Base-by-base conservation (phyloP, 345 rosid genomes). In the Luvunga scandens region DNA sequence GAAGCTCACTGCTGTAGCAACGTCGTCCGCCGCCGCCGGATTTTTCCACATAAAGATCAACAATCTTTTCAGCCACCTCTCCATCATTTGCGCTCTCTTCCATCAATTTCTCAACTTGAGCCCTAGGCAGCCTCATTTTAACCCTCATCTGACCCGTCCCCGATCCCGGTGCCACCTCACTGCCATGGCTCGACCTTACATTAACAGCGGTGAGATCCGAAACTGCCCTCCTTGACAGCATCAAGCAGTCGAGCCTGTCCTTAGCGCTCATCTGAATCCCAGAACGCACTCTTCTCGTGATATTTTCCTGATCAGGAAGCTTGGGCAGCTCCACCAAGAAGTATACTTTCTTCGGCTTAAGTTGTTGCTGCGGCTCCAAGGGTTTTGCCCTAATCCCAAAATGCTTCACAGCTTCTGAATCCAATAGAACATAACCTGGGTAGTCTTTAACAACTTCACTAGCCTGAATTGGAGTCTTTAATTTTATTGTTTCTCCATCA, bases 241-340 rank as follows among this genome's bases (percentile, higher is more conserved):
- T 94, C 73, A 96, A 84, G 73, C 81, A 85, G 76, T 96, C 99
- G 19, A 96, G 85, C 87, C 99, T 63, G 72, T 96, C 99, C 85
- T 90, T 92, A 7, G 99, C 99, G 21, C 89, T 87, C 84, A 96
- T 86, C 75, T 85, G 89, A 9, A 96, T 86, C 5, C 90, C 98
- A 0, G 99, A 96, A 72, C 86, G 86, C 4, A 84, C 98, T 80
- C 98, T 81, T 77, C 99, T 89, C 0, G 98, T 90, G 1, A 76
- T 80, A 59, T 78, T 86, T 57, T 69, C 64, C 25, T 45, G 18
- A 12, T 80, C 87, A 0, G 86, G 87, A 27, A 86, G 30, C 77
- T 82, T 82, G 0, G 99, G 98, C 14, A 94, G 79, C 81, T 96
- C 94, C 2, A 94, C 95, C 30, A 96, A 87, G 84, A 94, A 96